Evolutionary conservation across 176 grass and related monocot genomes (phyloP).

Genomic region (Chloris gayana): DNA sequence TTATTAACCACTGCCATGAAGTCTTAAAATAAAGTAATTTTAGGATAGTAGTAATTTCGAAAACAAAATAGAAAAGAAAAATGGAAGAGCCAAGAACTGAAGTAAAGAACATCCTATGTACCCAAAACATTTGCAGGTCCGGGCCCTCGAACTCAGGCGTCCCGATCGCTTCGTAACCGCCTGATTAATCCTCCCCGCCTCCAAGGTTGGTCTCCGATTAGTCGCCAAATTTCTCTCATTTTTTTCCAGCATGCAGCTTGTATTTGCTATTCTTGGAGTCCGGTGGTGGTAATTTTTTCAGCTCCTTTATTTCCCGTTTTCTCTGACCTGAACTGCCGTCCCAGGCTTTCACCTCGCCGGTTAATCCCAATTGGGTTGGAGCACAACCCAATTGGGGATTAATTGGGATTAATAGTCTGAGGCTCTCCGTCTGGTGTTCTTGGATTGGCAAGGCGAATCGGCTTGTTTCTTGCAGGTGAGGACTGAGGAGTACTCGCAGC

Average conservation of each 20-base stretch:
- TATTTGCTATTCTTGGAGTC: constrained; percentile 54
- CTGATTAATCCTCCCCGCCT: constrained; percentile 42
- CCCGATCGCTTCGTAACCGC: constrained; percentile 51
- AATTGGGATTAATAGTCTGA: constrained; percentile 44
- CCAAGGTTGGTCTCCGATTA: constrained; percentile 53
- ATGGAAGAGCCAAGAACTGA: neutral
- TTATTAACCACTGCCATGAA: neutral
- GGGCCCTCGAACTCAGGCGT: constrained; percentile 9
- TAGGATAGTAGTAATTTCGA: constrained; percentile 6
- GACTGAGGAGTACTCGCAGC: constrained; percentile 34
- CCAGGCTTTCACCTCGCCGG: constrained; percentile 45
- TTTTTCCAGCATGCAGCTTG: constrained; percentile 25
- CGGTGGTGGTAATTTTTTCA: constrained; percentile 41
- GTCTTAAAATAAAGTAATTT: constrained; percentile 24
- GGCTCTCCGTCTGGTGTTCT: constrained; percentile 41
- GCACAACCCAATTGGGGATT: constrained; percentile 55
- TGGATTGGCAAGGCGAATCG: constrained; percentile 42
- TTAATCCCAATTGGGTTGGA: constrained; percentile 60
- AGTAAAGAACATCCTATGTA: constrained; percentile 34
- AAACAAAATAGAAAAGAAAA: neutral
- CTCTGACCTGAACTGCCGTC: constrained; percentile 52
- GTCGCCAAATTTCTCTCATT: constrained; percentile 41
- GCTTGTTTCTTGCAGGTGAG: constrained; percentile 43
- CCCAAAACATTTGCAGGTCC: constrained; percentile 35
- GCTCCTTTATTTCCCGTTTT: constrained; percentile 32